Percentiles rank a stretch among this genome's conserved stretches.
These are phyloP conservation scores for Tylopilus intermedius DNA, from an alignment of 768 basidiomycete species.

Conservation along the genomic window DNA sequence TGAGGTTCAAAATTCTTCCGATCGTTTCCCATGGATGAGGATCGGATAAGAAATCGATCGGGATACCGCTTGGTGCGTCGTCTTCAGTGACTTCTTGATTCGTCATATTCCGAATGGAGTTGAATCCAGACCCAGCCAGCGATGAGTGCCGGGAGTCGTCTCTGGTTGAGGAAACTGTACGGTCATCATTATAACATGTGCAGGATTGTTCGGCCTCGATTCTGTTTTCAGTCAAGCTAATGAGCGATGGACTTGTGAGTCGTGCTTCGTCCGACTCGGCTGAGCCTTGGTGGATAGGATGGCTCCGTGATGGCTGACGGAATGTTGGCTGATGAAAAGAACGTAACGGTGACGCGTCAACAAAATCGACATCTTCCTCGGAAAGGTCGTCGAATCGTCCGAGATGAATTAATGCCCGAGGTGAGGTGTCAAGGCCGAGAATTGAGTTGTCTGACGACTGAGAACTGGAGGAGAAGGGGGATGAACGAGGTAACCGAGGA, in stretches of 20 bases:
- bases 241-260: neutral
- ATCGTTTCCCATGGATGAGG: conserved; percentile 31
- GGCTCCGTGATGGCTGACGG: neutral
- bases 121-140: neutral
- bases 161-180: neutral
- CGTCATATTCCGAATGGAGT: neutral
- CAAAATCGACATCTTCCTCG: neutral
- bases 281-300: neutral
- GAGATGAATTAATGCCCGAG: neutral
- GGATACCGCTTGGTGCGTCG: neutral
- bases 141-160: neutral
- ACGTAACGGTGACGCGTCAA: neutral
- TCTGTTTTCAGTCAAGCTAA: neutral
- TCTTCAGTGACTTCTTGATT: neutral
- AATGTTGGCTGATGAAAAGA: neutral
- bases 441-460: conserved; percentile 13
- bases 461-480: conserved; percentile 18
- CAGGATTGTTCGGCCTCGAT: neutral
- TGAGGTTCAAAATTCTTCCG: conserved; percentile 22
- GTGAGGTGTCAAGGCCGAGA: conserved; percentile 24
- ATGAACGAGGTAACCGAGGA: conserved; percentile 19
- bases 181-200: neutral
- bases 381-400: neutral
- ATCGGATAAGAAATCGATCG: conserved; percentile 27
- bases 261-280: neutral